Evolutionary conservation across 371 early-diverging fungal genomes (phyloP).

Genomic region (Catenaria anguillulae): DNA sequence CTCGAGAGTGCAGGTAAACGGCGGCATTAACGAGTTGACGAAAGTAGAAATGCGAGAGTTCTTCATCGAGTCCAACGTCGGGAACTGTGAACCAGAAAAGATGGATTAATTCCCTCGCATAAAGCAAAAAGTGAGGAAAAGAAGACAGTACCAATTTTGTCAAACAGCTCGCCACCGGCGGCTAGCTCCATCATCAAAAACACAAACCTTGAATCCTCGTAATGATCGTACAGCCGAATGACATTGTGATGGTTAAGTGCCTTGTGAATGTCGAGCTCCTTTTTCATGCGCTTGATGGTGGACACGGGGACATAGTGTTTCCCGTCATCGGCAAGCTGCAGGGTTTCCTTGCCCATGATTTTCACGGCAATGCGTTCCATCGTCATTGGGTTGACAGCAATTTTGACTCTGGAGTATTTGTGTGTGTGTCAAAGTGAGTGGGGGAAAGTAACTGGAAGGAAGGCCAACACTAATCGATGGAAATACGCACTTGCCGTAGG

Average conservation of each 20-base stretch:
- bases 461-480: too few relatives aligned
- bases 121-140: neutral
- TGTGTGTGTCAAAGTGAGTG: neutral
- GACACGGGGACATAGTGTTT: neutral
- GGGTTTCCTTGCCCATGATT: constrained; percentile 25
- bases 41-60: constrained; percentile 53
- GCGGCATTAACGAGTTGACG: constrained; percentile 45
- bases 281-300: constrained; percentile 11
- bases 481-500: constrained; percentile 27
- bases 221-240: constrained; percentile 24
- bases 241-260: constrained; percentile 32
- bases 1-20: constrained; percentile 35
- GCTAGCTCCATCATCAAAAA: constrained; percentile 42
- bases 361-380: constrained; percentile 32
- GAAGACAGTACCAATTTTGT: constrained; percentile 31
- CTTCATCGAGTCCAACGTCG: constrained; percentile 52
- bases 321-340: constrained; percentile 11
- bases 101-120: neutral
- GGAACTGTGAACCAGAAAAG: constrained; percentile 27
- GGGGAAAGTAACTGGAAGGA: neutral
- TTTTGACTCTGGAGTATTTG: constrained; percentile 28
- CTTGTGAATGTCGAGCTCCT: constrained; percentile 35
- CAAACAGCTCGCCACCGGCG: constrained; percentile 46
- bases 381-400: constrained; percentile 24
- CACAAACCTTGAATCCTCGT: constrained; percentile 27